Percentiles rank a stretch among this genome's conserved stretches.
These are phyloP conservation scores for Naumovozyma castellii DNA, from an alignment of 805 yeast genomes.

Conservation along the genomic window DNA sequence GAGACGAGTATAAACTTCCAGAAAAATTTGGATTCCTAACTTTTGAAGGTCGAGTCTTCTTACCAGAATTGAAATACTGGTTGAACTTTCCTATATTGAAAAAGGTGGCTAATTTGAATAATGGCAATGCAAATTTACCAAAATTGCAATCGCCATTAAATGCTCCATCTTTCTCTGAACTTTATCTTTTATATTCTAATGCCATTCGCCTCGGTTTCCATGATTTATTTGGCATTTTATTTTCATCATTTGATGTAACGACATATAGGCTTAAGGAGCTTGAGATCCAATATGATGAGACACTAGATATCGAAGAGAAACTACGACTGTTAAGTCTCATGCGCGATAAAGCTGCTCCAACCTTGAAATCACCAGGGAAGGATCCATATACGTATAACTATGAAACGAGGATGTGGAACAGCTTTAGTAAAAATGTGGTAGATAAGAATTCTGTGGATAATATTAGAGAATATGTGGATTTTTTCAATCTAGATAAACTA, in stretches of 20 bases:
- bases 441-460: background rate
- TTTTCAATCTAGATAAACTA: background rate
- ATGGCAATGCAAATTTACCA: slow-evolving; percentile 6
- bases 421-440: slow-evolving; percentile 2
- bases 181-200: slow-evolving; percentile 14
- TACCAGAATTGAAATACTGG: slow-evolving; percentile 53
- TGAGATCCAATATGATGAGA: slow-evolving; percentile 17
- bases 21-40: slow-evolving; percentile 25
- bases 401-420: slow-evolving; percentile 17
- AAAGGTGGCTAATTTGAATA: slow-evolving; percentile 12
- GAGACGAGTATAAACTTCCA: slow-evolving; percentile 40
- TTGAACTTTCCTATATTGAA: slow-evolving; percentile 21
- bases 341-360: slow-evolving; percentile 8
- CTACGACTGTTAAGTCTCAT: slow-evolving; percentile 8
- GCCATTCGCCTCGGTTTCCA: slow-evolving; percentile 10
- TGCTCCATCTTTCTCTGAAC: slow-evolving; percentile 12
- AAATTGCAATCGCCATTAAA: slow-evolving; percentile 9
- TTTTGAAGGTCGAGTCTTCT: slow-evolving; percentile 36
- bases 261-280: slow-evolving; percentile 23
- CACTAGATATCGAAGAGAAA: slow-evolving; percentile 9
- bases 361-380: slow-evolving; percentile 16
- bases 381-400: slow-evolving; percentile 20
- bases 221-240: slow-evolving; percentile 12
- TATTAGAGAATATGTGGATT: slow-evolving; percentile 1
- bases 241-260: slow-evolving; percentile 14